phyloP scores from a whole-genome alignment of 345 rosid genomes.

The Laguncularia racemosa region DNA sequence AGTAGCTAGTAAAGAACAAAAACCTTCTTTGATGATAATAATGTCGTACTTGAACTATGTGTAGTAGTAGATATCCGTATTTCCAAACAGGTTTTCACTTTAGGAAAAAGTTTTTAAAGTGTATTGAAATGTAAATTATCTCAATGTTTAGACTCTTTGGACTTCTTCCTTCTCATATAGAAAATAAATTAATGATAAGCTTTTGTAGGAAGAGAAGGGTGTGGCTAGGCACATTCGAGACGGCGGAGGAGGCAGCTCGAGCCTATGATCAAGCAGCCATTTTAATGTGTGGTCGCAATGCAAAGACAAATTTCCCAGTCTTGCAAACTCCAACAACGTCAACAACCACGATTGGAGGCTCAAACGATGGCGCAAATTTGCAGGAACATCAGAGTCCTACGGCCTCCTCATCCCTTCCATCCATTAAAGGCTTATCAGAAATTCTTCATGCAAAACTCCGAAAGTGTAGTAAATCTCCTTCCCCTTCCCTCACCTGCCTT shows the following conservation, averaged over 20 bases:
- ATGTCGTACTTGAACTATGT: too few relatives aligned
- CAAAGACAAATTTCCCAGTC: conserved; percentile 49
- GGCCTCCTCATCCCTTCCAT: neutral
- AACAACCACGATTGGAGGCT: neutral
- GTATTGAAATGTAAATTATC: neutral
- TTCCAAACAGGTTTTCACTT: neutral
- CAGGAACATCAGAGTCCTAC: neutral
- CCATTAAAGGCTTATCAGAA: conserved; percentile 26
- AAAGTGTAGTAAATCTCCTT: conserved; percentile 39
- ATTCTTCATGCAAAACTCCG: conserved; percentile 44
- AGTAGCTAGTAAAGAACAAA: too few relatives aligned
- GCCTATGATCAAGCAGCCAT: conserved; percentile 54
- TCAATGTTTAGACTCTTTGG: neutral
- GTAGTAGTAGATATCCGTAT: too few relatives aligned
- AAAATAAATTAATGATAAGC: neutral
- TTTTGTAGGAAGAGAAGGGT: conserved; percentile 43
- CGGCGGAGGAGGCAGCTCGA: conserved; percentile 53
- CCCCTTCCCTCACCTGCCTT: conserved; percentile 51
- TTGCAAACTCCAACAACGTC: conserved; percentile 9
- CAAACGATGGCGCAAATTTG: neutral
- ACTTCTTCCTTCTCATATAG: neutral
- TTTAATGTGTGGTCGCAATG: conserved; percentile 48
- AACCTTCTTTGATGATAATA: too few relatives aligned
- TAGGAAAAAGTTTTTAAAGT: neutral
- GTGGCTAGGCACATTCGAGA: conserved; percentile 58